phyloP scores from a whole-genome alignment of 1,284 basidiomycete genomes.

The Sanghuangporus sanghuang region DNA sequence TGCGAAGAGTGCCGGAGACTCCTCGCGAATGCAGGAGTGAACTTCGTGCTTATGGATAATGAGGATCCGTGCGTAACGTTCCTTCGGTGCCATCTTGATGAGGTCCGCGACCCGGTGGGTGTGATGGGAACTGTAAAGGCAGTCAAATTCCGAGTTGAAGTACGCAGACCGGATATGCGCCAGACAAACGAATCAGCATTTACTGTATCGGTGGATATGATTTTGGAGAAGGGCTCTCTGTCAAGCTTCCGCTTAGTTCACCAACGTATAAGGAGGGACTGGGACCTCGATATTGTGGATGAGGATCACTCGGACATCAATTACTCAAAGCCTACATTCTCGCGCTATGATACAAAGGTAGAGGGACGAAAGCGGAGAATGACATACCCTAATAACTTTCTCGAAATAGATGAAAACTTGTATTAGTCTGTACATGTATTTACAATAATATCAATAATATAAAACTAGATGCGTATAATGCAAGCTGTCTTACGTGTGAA shows the following conservation, averaged over 20 bases:
- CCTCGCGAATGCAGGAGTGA: constrained; percentile 67
- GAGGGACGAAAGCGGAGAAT: not conserved
- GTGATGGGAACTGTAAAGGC: constrained; percentile 56
- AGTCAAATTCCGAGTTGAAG: constrained; percentile 75
- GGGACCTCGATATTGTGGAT: constrained; percentile 51
- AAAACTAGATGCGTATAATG: not conserved
- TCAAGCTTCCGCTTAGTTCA: constrained; percentile 77
- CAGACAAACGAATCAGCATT: constrained; percentile 41
- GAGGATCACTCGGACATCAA: not conserved
- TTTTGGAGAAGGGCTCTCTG: constrained; percentile 82
- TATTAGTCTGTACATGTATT: not conserved
- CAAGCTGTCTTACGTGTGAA: too few relatives aligned
- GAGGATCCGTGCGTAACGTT: constrained; percentile 46
- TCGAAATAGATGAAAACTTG: not conserved
- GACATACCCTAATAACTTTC: not conserved
- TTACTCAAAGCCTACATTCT: not conserved
- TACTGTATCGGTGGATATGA: constrained; percentile 56
- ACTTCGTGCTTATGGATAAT: constrained; percentile 58
- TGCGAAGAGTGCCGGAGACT: constrained; percentile 70
- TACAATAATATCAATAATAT: not conserved
- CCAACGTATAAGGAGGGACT: constrained; percentile 61
- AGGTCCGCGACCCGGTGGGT: constrained; percentile 50
- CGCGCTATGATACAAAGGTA: not conserved
- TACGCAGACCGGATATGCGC: constrained; percentile 43
- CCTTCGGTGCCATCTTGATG: constrained; percentile 65